Evolutionary conservation across 495 filamentous ascomycete genomes (phyloP).

Genomic region (Acidomyces sp.): DNA sequence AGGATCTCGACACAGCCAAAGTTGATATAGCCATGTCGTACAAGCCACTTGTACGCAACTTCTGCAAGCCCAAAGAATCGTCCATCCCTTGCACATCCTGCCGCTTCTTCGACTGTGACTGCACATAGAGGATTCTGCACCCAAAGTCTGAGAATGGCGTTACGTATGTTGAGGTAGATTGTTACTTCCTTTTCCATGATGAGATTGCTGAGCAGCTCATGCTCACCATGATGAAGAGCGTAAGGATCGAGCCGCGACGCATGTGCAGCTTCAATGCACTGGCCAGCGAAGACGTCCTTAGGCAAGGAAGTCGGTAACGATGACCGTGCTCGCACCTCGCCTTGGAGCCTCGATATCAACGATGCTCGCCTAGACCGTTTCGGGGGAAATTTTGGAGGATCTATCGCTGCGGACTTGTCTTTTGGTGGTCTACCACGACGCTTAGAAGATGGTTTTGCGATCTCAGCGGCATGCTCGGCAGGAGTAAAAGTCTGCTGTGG

Average conservation of each 20-base stretch:
- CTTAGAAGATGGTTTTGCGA: slow-evolving; percentile 7
- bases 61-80: slow-evolving; percentile 85
- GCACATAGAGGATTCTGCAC: slow-evolving; percentile 75
- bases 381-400: no score
- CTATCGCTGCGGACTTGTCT: slow-evolving; percentile 9
- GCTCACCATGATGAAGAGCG: slow-evolving; percentile 74
- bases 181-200: slow-evolving; percentile 84
- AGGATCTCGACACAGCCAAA: slow-evolving; percentile 76
- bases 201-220: slow-evolving; percentile 61
- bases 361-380: no score
- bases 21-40: slow-evolving; percentile 89
- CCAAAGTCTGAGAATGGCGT: slow-evolving; percentile 88
- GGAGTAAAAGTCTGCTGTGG: not conserved
- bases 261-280: slow-evolving; percentile 78
- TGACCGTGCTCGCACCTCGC: slow-evolving; percentile 14
- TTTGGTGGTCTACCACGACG: slow-evolving; percentile 17
- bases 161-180: slow-evolving; percentile 92
- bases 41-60: slow-evolving; percentile 84
- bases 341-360: slow-evolving; percentile 7
- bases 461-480: not conserved
- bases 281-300: slow-evolving; percentile 50
- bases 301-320: slow-evolving; percentile 15
- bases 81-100: slow-evolving; percentile 79
- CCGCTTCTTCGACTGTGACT: slow-evolving; percentile 76
- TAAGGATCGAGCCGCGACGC: slow-evolving; percentile 83